A percentile compares a stretch with the other conserved stretches of the same genome.
Conservation (phyloP, 257 asterid species). For the Solanum rostratum region DNA sequence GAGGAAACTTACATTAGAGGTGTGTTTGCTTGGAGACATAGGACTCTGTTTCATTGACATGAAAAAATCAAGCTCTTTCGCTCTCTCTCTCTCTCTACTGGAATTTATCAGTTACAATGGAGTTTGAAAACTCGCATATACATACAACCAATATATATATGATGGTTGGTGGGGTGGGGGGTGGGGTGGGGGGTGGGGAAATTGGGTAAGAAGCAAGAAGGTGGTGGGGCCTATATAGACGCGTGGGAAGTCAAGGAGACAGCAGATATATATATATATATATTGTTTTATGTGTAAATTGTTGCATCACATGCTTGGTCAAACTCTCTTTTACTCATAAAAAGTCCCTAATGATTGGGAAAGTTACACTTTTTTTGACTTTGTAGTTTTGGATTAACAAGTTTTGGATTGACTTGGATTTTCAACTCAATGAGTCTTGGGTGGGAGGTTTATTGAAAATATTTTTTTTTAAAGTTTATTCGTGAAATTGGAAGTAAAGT, state of each 20-base stretch:
- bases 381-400: background rate
- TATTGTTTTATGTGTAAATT: background rate
- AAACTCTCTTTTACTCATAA: background rate
- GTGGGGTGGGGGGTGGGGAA: background rate
- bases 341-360: background rate
- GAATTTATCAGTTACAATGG: background rate
- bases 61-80: background rate
- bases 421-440: background rate
- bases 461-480: background rate
- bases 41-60: conserved; percentile 10
- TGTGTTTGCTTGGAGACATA: conserved; percentile 32
- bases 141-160: background rate
- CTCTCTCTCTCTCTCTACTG: background rate
- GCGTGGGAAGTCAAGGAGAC: conserved; percentile 6
- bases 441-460: background rate
- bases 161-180: background rate
- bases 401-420: background rate
- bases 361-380: background rate
- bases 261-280: background rate
- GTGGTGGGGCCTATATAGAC: background rate
- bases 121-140: background rate
- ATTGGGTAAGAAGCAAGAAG: background rate
- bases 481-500: background rate
- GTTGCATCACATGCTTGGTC: background rate
- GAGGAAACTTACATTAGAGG: conserved; percentile 17